These are phyloP conservation scores for Tillandsia leiboldiana DNA, from an alignment of 176 grass and related monocot genomes.

Conservation along the genomic window DNA sequence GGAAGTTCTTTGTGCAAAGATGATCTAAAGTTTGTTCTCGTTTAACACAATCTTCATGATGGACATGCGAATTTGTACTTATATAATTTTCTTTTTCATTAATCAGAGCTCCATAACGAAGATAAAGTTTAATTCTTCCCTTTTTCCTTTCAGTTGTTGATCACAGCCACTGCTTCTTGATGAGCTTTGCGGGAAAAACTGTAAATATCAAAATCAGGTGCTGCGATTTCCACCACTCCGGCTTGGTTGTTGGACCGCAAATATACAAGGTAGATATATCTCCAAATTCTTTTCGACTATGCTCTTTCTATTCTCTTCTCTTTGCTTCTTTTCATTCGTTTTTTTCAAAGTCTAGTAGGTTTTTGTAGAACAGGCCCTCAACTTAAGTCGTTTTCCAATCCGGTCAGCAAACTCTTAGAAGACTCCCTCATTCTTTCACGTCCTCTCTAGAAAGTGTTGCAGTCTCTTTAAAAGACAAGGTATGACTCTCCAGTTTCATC, in stretches of 20 bases:
- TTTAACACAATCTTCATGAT: not conserved
- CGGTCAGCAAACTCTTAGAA: constrained; percentile 73
- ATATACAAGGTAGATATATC: constrained; percentile 60
- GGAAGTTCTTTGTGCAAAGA: not conserved
- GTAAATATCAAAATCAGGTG: constrained; percentile 68
- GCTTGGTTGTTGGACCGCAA: constrained; percentile 17
- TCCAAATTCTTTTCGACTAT: constrained; percentile 41
- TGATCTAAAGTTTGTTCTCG: not conserved
- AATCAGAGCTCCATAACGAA: not conserved
- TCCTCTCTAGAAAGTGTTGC: constrained; percentile 61
- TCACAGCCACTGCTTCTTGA: constrained; percentile 56
- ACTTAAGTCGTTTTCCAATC: constrained; percentile 70
- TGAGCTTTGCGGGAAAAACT: constrained; percentile 56
- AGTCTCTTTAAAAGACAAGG: constrained; percentile 63
- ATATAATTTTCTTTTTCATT: no score
- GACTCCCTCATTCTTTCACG: constrained; percentile 74
- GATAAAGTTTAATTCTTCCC: constrained; percentile 22
- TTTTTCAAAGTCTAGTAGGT: constrained; percentile 53
- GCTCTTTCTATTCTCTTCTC: constrained; percentile 36
- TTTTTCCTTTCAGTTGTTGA: constrained; percentile 31
- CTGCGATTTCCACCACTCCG: constrained; percentile 81
- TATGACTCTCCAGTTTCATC: constrained; percentile 64
- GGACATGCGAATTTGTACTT: not conserved
- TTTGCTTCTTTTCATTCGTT: constrained; percentile 35
- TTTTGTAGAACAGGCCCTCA: constrained; percentile 88